Base-by-base conservation (phyloP, 352 stramenopile genomes). In the Phytophthora ramorum region DNA sequence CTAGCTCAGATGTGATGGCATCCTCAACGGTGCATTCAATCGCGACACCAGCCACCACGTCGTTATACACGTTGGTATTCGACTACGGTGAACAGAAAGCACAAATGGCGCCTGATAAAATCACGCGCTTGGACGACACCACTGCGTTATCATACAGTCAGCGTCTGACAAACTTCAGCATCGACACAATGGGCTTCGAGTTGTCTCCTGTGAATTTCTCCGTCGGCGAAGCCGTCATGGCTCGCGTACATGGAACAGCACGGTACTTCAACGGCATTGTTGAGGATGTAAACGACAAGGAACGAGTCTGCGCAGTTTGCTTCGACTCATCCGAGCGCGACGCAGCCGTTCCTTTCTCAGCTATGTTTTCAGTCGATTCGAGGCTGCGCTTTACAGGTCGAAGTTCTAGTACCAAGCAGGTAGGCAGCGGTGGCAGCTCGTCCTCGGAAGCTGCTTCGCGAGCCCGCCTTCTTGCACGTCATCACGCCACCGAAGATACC, bases 141-240 rank as follows among this genome's bases (percentile, higher is more conserved):
- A 71, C 81, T 20, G 85, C 83, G 37, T 69, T 93, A 3, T 74
- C 76, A 22, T 79, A 81, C 26, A 80, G 70, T 4, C 82, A 93
- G 52, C 82, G 79, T 17, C 74, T 93, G 38, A 93, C 82, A 2
- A 93, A 93, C 47, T 90, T 87, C 63, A 89, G 76, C 49, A 89
- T 93, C 50, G 83, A 93, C 60, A 81, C 83, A 5, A 89, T 91
- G 56, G 85, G 85, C 7, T 91, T 91, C 58, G 85, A 93, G 70
- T 72, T 93, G 22, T 75, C 69, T 19, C 69, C 75, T 7, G 71
- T 85, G 17, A 66, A 13, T 34, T 93, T 91, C 40, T 59, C 55
- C 0, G 67, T 90, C 7, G 83, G 85, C 2, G 85, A 93, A 45
- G 71, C 66, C 7, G 79, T 93, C 30, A 85, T 91, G 68, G 81